Base-by-base conservation (phyloP, 2,329 filamentous ascomycete species). In the Didymella sp. region DNA sequence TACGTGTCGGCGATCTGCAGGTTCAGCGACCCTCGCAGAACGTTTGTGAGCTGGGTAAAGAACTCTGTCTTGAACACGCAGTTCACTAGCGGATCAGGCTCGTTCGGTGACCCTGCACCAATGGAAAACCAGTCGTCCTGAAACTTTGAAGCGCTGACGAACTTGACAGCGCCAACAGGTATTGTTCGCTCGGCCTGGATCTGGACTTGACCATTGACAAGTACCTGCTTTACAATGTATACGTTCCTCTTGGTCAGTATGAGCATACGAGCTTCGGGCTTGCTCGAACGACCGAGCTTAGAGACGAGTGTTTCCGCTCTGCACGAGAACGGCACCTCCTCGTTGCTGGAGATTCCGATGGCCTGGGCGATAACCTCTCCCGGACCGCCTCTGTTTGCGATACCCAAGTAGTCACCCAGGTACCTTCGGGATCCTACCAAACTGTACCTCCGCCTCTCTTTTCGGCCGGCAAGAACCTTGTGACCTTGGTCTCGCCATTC, bases 71-170 rank as follows among this genome's bases (percentile, higher is more conserved):
- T 99, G 77, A 99, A 87, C 19, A 97, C 81, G 72, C 95, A 99
- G 78, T 89, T 96, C 70, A 99, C 78, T 21, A 99, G 82, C n/a
- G 95, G 92, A 76, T 99, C 95, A 0, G 95, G 84, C 74, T 98
- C 94, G 72, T 96, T 92, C 8, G 89, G 88, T 28, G 93, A 93
- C n/a, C 91, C 92, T 41, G 96, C 84, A 3, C 93, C 91, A 31
- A 99, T 82, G 1, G 94, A 92, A 76, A 99, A 97, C 95, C 95
- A 99, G 77, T 99, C 95, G 68, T 99, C 95, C 62, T 91, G 91
- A 59, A 90, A 80, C 15, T 85, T 91, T 2, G 94, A 97, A 5
- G 86, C 82, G 68, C 91, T 87, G 64, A 99, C 82, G 70, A 89
- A 95, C 76, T 96, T 96, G 81, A 99, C 94, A 9, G 92, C 86